Evolutionary conservation across 192 early-diverging fungal species (phyloP), one percentile per base, ranked within the genome.

Genomic region (Backusella parvicylindrica): DNA sequence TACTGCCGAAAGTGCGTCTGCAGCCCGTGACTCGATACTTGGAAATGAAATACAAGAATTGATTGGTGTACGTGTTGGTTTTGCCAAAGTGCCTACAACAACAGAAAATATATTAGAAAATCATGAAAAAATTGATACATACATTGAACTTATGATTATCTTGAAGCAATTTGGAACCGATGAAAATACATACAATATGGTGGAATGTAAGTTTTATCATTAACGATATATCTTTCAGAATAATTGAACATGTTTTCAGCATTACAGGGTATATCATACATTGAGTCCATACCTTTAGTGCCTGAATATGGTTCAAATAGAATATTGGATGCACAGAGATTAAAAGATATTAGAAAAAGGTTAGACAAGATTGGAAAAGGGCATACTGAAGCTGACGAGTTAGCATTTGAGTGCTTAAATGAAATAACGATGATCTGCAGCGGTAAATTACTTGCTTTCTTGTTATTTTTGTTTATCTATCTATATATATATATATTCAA

Each of bases 391-490:
- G 87, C 97, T 6, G 94, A 94, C 30, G 81, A 80, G 21, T 85
- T 95, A n/a, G 93, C 91, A 53, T 77, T 82, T 28, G 95, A 97
- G 78, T 88, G 93, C 70, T 78, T 96, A 75, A 93, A 93, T 30
- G 95, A 95, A 60, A 86, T 88, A n/a, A 92, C 94, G 1, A 95
- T 97, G 40, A 85, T 98, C 31, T 94, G 94, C 73, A 96, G 92
- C 75, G 94, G 94, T 95, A 85, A 78, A 77, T 80, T 8, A 28
- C 2, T 67, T 33, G 6, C 11, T 4, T 67, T 7, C 18, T 36
- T 67, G 79, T 32, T 30, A 0, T 15, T n/a, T 12, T 30, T 23
- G 15, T 60, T 9, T 40, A 38, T 30, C 2, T 30, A 31, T 35
- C 15, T 16, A 47, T 13, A 11, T 18, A 31, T 16, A 47, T 13